A percentile compares a stretch with the other conserved stretches of the same genome.
Conservation (phyloP, 352 stramenopile species). For the Phytophthora gonapodyides region DNA sequence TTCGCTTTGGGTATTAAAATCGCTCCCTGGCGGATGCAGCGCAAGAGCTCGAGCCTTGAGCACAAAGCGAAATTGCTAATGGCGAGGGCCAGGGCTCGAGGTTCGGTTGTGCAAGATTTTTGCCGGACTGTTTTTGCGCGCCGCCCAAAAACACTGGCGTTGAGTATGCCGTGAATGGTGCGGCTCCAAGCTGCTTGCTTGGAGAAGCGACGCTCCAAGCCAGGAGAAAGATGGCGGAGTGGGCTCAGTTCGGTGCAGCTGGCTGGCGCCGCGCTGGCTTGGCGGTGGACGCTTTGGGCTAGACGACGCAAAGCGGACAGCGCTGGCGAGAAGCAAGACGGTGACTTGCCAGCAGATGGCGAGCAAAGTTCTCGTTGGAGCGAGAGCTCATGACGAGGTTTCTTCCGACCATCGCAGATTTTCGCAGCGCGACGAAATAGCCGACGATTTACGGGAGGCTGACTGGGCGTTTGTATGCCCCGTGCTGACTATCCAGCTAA, state of each 20-base stretch:
- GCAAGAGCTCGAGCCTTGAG: background rate
- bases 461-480: conserved; percentile 17
- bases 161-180: conserved; percentile 5
- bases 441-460: conserved; percentile 19
- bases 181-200: conserved; percentile 12
- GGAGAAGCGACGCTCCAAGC: no score
- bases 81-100: conserved; percentile 3
- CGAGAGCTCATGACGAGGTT: conserved; percentile 22
- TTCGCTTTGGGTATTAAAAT: background rate
- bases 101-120: conserved; percentile 21
- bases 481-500: conserved; percentile 31
- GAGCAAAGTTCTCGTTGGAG: conserved; percentile 11
- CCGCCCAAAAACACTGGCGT: background rate
- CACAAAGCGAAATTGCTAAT: conserved; percentile 30
- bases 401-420: conserved; percentile 35
- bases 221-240: background rate
- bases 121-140: conserved; percentile 19
- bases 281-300: background rate
- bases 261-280: background rate
- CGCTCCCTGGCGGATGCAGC: no score
- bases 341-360: background rate
- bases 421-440: conserved; percentile 25
- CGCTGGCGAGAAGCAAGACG: background rate
- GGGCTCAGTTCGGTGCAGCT: conserved; percentile 1
- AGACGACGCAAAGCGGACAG: no score